Evolutionary conservation across 2,329 filamentous ascomycete species (phyloP).

Genomic region (Monosporascus cannonballus): DNA sequence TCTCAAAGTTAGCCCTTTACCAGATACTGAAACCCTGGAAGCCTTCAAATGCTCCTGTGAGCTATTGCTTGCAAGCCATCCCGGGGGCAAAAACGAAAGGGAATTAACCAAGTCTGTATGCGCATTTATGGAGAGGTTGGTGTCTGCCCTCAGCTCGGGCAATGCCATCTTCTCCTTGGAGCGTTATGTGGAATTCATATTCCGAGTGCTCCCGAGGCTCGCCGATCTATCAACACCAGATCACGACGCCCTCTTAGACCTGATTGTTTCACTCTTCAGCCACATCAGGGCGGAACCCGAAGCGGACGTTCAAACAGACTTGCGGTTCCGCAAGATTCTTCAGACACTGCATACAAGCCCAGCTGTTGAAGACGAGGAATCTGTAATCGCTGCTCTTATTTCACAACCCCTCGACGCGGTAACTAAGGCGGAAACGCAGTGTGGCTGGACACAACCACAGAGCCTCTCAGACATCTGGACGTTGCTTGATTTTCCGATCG

Average conservation of each 20-base stretch:
- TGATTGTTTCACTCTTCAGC: constrained; percentile 19
- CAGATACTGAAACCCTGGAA: constrained; percentile 19
- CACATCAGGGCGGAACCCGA: constrained; percentile 8
- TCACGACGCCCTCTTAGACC: constrained; percentile 9
- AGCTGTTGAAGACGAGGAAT: constrained; percentile 21
- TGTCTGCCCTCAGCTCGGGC: constrained; percentile 9
- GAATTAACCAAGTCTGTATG: constrained; percentile 17
- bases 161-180: constrained; percentile 6
- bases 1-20: constrained; percentile 17
- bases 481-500: constrained; percentile 21
- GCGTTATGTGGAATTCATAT: constrained; percentile 19
- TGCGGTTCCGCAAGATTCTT: constrained; percentile 8
- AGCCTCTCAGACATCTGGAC: constrained; percentile 13
- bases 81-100: constrained; percentile 18
- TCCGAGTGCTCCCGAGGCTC: constrained; percentile 18
- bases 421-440: constrained; percentile 10
- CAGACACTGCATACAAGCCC: constrained; percentile 16
- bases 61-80: constrained; percentile 22
- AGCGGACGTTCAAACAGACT: background rate
- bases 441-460: constrained; percentile 20
- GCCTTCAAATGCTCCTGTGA: constrained; percentile 23
- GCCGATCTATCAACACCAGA: constrained; percentile 16
- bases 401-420: constrained; percentile 18
- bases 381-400: constrained; percentile 20
- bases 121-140: constrained; percentile 18